Evolutionary conservation across 352 stramenopile genomes (phyloP).

Genomic region (Thraustochytrium sp.): DNA sequence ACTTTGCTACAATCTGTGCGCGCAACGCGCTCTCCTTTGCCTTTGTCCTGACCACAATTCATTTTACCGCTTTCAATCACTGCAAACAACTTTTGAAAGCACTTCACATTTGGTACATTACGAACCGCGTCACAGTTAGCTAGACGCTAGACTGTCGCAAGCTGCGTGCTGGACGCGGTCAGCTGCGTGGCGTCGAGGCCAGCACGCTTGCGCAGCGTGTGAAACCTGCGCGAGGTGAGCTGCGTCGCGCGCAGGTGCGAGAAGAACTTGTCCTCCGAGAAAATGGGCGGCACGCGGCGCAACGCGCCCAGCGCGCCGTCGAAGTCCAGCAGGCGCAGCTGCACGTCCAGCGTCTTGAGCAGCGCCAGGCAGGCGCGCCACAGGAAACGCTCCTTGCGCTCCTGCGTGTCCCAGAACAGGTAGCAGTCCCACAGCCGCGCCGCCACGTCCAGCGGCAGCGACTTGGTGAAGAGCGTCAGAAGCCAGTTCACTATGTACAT

Average conservation of each 20-base stretch:
- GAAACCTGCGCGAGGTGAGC: background rate
- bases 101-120: background rate
- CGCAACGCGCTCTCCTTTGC: too few relatives aligned
- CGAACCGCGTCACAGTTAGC: too few relatives aligned
- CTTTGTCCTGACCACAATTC: too few relatives aligned
- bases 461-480: background rate
- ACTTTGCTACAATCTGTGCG: too few relatives aligned
- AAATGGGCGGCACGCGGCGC: background rate
- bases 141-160: background rate
- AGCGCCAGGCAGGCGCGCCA: constrained; percentile 9
- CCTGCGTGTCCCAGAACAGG: constrained; percentile 8
- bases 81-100: background rate
- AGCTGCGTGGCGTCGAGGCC: background rate
- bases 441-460: background rate
- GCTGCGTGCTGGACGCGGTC: background rate
- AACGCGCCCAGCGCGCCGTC: background rate
- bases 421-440: constrained; percentile 35
- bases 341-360: constrained; percentile 11
- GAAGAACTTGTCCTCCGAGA: constrained; percentile 17
- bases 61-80: too few relatives aligned
- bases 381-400: constrained; percentile 24
- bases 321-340: constrained; percentile 30
- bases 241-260: background rate
- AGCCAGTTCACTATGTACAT: constrained; percentile 39
- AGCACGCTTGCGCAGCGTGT: background rate